phyloP scores from a whole-genome alignment of 1,284 basidiomycete genomes.

The Wallemia mellicola region DNA sequence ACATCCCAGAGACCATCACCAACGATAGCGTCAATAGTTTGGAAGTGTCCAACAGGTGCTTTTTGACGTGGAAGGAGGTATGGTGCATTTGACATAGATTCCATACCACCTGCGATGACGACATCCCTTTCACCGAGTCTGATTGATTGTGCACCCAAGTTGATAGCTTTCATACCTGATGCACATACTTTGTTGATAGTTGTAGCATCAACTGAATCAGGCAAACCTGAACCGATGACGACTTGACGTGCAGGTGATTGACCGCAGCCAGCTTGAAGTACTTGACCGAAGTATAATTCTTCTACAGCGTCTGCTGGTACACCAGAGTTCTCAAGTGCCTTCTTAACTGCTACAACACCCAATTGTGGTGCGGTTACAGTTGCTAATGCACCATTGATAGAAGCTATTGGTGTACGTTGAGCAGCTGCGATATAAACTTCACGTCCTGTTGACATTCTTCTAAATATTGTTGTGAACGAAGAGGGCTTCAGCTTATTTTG shows the following conservation, averaged over 20 bases:
- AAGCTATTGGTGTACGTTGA: conserved; percentile 76
- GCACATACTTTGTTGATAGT: conserved; percentile 66
- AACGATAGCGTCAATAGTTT: conserved; percentile 60
- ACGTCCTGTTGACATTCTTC: conserved; percentile 16
- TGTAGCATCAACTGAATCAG: conserved; percentile 13
- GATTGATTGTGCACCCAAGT: conserved; percentile 72
- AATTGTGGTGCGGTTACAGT: conserved; percentile 68
- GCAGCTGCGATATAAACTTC: conserved; percentile 88
- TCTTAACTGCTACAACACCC: conserved; percentile 62
- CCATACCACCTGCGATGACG: conserved; percentile 82
- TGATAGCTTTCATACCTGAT: conserved; percentile 78
- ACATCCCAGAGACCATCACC: conserved; percentile 84
- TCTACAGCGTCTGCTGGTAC: conserved; percentile 56
- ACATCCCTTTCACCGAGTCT: conserved; percentile 55
- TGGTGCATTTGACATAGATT: conserved; percentile 47
- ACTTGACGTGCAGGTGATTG: conserved; percentile 90
- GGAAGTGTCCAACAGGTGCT: conserved; percentile 67
- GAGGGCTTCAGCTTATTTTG: background rate
- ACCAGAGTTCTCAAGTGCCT: conserved; percentile 48
- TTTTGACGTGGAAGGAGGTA: conserved; percentile 72
- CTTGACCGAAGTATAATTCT: conserved; percentile 91
- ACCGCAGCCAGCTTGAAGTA: conserved; percentile 80
- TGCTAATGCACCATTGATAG: conserved; percentile 69
- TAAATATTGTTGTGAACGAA: background rate
- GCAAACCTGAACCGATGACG: conserved; percentile 46